Evolutionary conservation across 164 flowering plant genomes (phyloP), one percentile per base, ranked within the genome.

Genomic region (Kalanchoe fedtschenkoi): DNA sequence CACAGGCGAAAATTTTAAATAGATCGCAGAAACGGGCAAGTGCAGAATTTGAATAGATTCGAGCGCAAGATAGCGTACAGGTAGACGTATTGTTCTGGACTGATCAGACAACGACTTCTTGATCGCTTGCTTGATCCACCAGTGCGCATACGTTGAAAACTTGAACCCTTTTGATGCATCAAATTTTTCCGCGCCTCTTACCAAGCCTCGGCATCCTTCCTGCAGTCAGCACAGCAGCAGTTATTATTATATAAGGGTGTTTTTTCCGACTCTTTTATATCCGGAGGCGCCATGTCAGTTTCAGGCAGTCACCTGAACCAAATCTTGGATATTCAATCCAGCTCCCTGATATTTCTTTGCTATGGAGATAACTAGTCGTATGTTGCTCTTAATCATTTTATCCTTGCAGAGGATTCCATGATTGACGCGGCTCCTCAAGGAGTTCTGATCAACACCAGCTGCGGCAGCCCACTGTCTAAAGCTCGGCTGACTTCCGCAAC

Each of bases 41-140:
- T 26, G 21, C 7, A 44, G n/a, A 16, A 17, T 2, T 6, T 16
- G 17, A 14, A 15, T 7, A 43, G 61, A 17, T 30, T 0, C n/a
- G 32, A 26, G 57, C 43, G 24, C 3, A 9, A 2, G 37, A 58
- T 21, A 67, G 70, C 83, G 63, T 78, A 90, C 99, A 0, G 99
- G 99, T 63, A 93, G 71, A 34, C 96, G 80, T 62, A 93, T 93
- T 42, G 81, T 83, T 71, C 99, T 76, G 32, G 95, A 85, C 63
- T 83, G 96, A 66, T 86, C 95, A 68, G 92, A 80, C 39, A 90
- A 87, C 64, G 86, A 81, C 70, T 78, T 93, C 41, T 91, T 77
- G 63, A 93, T 85, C 6, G 99, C 83, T 71, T 90, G 95, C 63
- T 82, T 90, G 62, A 95, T 95, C 99, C 97, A 90, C 99, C 99